Conservation (phyloP, 106 monocot species). For the Allium sativum region DNA sequence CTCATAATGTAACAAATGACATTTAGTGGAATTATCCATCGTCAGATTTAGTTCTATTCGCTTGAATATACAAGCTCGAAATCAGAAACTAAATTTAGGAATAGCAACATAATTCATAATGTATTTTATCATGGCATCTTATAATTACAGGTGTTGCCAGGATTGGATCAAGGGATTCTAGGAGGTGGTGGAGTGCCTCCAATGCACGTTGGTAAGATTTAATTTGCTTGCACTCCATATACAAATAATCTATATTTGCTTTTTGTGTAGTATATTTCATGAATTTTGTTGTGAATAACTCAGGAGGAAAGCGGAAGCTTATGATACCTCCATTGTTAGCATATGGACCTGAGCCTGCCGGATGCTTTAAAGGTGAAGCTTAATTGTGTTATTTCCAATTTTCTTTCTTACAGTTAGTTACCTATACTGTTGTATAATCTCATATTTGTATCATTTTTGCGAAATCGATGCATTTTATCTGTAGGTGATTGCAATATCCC, state of each 20-base stretch:
- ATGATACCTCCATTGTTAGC: conserved; percentile 75
- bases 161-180: conserved; percentile 87
- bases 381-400: not conserved
- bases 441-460: not conserved
- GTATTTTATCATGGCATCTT: not conserved
- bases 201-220: conserved; percentile 34
- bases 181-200: conserved; percentile 85
- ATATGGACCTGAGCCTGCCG: conserved; percentile 92
- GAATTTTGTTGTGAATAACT: conserved; percentile 1
- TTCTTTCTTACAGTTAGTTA: too few species aligned
- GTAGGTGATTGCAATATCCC: conserved; percentile 93
- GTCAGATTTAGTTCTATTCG: too few species aligned
- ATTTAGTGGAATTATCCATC: too few species aligned
- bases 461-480: not conserved
- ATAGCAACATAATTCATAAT: not conserved
- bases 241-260: not conserved
- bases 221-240: not conserved
- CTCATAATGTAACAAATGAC: too few species aligned
- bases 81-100: too few species aligned
- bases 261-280: not conserved
- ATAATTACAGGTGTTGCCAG: conserved; percentile 57
- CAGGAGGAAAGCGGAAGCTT: conserved; percentile 92
- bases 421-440: not conserved
- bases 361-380: conserved; percentile 67
- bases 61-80: too few species aligned